Percentiles rank a stretch among this genome's conserved stretches.
Evolutionary conservation across 2,329 filamentous ascomycete species (phyloP).

Genomic region (Arthroderma sp.): DNA sequence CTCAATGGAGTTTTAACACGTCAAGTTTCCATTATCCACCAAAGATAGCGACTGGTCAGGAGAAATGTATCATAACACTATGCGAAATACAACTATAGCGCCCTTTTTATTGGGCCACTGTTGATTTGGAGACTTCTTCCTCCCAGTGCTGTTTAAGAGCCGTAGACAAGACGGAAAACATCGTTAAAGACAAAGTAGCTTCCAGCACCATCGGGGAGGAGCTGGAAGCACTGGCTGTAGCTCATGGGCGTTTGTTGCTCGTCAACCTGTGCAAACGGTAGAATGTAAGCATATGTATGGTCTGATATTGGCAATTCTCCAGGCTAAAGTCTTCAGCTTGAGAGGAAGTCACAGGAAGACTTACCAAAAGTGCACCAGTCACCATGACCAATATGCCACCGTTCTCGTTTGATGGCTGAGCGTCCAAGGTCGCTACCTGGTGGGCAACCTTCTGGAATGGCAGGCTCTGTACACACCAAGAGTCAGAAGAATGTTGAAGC

Average conservation of each 20-base stretch:
- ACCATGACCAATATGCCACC: conserved; percentile 76
- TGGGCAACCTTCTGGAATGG: conserved; percentile 76
- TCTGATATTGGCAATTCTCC: not conserved
- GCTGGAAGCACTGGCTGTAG: conserved; percentile 83
- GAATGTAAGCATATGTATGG: not conserved
- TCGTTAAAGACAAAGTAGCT: conserved; percentile 88
- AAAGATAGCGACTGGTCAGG: not conserved
- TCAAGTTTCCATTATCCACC: not conserved
- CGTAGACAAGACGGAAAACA: conserved; percentile 74
- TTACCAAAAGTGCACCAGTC: conserved; percentile 71
- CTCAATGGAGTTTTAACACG: not conserved
- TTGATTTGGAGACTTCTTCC: not conserved
- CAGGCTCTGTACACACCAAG: conserved; percentile 44
- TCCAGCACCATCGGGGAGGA: conserved; percentile 53
- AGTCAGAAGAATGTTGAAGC: not conserved
- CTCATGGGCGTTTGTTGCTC: conserved; percentile 77
- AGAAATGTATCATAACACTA: not conserved
- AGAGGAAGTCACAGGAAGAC: conserved; percentile 21
- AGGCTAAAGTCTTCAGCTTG: not conserved
- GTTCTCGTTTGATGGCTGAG: conserved; percentile 59
- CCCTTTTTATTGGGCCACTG: not conserved
- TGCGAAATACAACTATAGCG: not conserved
- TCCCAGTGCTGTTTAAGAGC: not conserved
- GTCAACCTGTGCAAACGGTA: conserved; percentile 51
- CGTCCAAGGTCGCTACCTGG: conserved; percentile 63